phyloP scores from a whole-genome alignment of 2,329 filamentous ascomycete genomes.

The Apiospora malaysiana region DNA sequence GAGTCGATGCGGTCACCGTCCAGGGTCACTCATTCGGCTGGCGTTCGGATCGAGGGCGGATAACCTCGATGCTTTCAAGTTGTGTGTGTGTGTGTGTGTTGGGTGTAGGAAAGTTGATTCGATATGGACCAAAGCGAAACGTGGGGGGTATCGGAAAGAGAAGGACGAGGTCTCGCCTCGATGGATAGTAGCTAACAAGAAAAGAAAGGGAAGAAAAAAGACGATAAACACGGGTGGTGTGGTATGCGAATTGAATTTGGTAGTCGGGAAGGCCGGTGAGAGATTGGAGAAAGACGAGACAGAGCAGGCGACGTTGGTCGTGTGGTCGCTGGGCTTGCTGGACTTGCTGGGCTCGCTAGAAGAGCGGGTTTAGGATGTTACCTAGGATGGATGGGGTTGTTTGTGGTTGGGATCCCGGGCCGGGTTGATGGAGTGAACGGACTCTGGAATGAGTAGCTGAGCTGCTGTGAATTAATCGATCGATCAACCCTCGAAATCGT shows the following conservation, averaged over 20 bases:
- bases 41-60: constrained; percentile 21
- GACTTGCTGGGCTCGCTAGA: constrained; percentile 2
- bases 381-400: constrained; percentile 14
- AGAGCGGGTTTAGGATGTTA: constrained; percentile 13
- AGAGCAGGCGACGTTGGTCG: constrained; percentile 3
- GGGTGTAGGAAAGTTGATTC: not conserved
- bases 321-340: not conserved
- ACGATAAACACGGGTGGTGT: constrained; percentile 8
- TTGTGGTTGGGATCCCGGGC: constrained; percentile 11
- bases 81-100: not conserved
- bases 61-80: constrained; percentile 17
- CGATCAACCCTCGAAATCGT: not conserved
- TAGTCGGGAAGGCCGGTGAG: constrained; percentile 14
- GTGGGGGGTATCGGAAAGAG: constrained; percentile 11
- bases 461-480: not conserved
- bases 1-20: constrained; percentile 24
- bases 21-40: constrained; percentile 25
- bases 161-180: constrained; percentile 16
- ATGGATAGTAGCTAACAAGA: not conserved
- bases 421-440: constrained; percentile 11
- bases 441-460: not conserved
- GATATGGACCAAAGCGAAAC: not conserved
- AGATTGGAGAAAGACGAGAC: constrained; percentile 14
- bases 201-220: constrained; percentile 2
- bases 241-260: constrained; percentile 17